Base-by-base conservation (phyloP, 2,329 filamentous ascomycete species). In the Rasamsonia emersonii region DNA sequence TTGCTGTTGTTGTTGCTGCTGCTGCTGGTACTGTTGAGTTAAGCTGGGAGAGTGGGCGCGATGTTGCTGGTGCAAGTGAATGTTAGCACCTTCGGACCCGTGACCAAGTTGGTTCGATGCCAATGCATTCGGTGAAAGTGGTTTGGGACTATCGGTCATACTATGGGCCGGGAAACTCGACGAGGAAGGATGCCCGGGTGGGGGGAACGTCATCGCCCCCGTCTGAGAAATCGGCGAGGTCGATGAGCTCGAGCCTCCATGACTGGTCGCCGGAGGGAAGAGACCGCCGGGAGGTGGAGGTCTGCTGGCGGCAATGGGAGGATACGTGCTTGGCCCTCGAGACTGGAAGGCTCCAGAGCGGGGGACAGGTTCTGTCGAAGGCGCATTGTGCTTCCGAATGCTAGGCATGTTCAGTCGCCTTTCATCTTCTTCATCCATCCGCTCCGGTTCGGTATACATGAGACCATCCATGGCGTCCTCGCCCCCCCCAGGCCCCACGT, bases 141-240 rank as follows among this genome's bases (percentile, higher is more conserved):
- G 81, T 51, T 88, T 93, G 0, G 86, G 86, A 43, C 84, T 93
- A 57, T 94, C 86, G 3, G 82, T 91, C 65, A 93, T 82, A 37
- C 65, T 72, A 32, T 74, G 72, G 42, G 86, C 78, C 6, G 77
- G 72, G 52, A 85, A 93, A 42, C 86, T 71, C 11, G 71, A 64
- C 37, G 64, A 67, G 11, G 57, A 65, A 43, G 41, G 45, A 40
- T 47, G 58, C 35, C 55, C 52, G 9, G 55, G 46, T 7, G 58
- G 49, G 13, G 62, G 56, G 42, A 62, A 63, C 7, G 59, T 54
- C 44, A 61, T 39, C 40, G 53, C 55, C 30, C 51, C 43, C 15
- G 50, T 38, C 32, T 62, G 58, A 4, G 68, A 54, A 49, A 70
- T 69, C 7, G 71, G 66, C 7, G 77, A 71, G 3, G 70, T 64